Evolutionary conservation across 1,139 yeast species (phyloP).

Genomic region (Schwanniomyces etchellsii): DNA sequence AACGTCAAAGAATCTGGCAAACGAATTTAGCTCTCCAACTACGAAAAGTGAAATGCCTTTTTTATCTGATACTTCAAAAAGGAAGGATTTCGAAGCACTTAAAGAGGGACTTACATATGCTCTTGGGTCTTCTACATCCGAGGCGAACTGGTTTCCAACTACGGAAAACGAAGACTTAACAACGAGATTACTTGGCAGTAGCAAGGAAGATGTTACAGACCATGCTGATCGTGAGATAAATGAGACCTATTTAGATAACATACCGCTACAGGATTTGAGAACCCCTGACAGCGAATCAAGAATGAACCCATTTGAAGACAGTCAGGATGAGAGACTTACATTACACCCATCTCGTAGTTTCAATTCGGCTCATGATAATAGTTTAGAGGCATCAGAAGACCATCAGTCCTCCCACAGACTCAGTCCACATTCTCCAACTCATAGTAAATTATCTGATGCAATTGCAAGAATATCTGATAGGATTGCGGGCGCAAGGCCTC

Average conservation of each 20-base stretch:
- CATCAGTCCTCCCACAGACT: constrained; percentile 3
- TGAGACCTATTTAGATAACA: constrained; percentile 18
- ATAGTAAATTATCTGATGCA: constrained; percentile 21
- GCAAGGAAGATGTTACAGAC: no score
- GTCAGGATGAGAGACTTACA: neutral
- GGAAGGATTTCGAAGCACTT: constrained; percentile 28
- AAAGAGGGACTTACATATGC: constrained; percentile 35
- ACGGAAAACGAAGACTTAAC: constrained; percentile 3
- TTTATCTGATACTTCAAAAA: no score
- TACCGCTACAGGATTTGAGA: constrained; percentile 12
- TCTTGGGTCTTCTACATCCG: constrained; percentile 23
- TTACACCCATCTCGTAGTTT: neutral
- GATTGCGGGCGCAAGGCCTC: constrained; percentile 32
- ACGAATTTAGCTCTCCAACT: no score
- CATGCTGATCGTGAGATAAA: no score
- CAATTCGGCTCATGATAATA: neutral
- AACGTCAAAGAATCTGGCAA: no score
- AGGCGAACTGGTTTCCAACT: constrained; percentile 30
- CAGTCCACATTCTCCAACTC: constrained; percentile 5
- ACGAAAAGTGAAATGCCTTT: no score
- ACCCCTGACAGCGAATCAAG: neutral
- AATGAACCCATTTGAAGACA: constrained; percentile 1
- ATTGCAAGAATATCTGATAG: constrained; percentile 36
- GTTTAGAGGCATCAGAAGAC: constrained; percentile 10
- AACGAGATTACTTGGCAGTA: constrained; percentile 1